Evolutionary conservation across 2,329 filamentous ascomycete species (phyloP).

Genomic region (Arthrobotrys megalospora): DNA sequence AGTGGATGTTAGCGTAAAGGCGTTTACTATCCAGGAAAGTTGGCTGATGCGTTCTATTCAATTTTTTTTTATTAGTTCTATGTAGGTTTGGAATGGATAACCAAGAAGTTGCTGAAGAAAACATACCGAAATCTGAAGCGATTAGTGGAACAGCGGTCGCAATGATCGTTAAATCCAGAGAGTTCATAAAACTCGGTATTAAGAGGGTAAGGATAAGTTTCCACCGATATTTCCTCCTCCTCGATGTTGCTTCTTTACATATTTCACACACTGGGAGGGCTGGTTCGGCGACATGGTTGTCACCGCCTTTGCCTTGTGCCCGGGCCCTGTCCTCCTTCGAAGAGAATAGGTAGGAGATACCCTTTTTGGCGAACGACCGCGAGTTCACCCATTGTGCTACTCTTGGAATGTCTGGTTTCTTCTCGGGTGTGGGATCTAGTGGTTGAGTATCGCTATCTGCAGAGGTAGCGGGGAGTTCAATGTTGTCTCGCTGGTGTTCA

Average conservation of each 20-base stretch:
- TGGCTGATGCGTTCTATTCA: constrained; percentile 49
- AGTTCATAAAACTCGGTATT: constrained; percentile 75
- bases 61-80: not conserved
- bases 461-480: constrained; percentile 2
- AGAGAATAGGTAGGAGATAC: constrained; percentile 48
- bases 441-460: constrained; percentile 11
- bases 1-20: constrained; percentile 78
- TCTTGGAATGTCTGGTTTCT: constrained; percentile 29
- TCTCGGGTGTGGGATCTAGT: constrained; percentile 1
- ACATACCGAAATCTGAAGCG: constrained; percentile 75
- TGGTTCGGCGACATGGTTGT: not conserved
- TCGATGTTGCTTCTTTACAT: constrained; percentile 66
- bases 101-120: not conserved
- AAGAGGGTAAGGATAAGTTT: constrained; percentile 75
- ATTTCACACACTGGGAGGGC: constrained; percentile 43
- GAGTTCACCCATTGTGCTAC: constrained; percentile 54
- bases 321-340: constrained; percentile 49
- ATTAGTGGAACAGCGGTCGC: constrained; percentile 76
- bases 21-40: constrained; percentile 75
- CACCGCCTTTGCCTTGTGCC: constrained; percentile 16
- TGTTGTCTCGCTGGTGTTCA: constrained; percentile 39
- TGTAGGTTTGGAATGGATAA: not conserved
- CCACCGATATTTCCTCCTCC: constrained; percentile 71
- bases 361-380: constrained; percentile 39
- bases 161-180: constrained; percentile 77